Evolutionary conservation across 805 yeast genomes (phyloP).

Genomic region (Candida easanensis): DNA sequence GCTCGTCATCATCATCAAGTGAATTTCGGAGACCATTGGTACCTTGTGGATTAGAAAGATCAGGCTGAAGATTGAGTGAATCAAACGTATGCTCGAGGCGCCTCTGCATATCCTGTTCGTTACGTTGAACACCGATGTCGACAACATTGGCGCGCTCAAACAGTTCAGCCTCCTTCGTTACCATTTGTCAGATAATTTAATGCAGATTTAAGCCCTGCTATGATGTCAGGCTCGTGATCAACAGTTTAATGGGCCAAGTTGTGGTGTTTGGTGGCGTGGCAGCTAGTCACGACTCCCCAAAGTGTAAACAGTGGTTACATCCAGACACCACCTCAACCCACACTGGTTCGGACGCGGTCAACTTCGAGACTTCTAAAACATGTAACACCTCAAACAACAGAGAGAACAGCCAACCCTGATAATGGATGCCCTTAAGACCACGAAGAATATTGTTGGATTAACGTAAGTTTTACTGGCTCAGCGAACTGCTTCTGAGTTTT

Average conservation of each 20-base stretch:
- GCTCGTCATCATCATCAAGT: constrained; percentile 21
- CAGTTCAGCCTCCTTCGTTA: constrained; percentile 29
- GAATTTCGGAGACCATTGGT: neutral
- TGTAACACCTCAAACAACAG: neutral
- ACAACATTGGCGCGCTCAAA: constrained; percentile 33
- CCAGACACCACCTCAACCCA: too few species aligned
- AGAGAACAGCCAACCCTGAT: neutral
- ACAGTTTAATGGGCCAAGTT: too few species aligned
- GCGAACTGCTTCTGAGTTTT: too few species aligned
- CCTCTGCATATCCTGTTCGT: constrained; percentile 5
- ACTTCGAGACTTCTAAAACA: neutral
- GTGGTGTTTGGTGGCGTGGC: too few species aligned
- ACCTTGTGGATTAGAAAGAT: neutral
- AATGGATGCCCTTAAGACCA: constrained; percentile 9
- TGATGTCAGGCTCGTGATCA: neutral
- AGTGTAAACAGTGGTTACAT: too few species aligned
- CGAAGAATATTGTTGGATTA: constrained; percentile 11
- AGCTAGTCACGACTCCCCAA: too few species aligned
- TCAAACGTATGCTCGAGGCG: constrained; percentile 2
- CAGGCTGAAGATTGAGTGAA: neutral
- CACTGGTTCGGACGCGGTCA: too few species aligned
- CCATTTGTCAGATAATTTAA: constrained; percentile 15
- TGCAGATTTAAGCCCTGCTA: neutral
- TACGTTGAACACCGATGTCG: constrained; percentile 30
- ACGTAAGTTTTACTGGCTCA: constrained; percentile 6